Percentiles rank a stretch among this genome's conserved stretches.
phyloP scores from a whole-genome alignment of 495 filamentous ascomycete genomes.

The Sordaria brevicollis region DNA sequence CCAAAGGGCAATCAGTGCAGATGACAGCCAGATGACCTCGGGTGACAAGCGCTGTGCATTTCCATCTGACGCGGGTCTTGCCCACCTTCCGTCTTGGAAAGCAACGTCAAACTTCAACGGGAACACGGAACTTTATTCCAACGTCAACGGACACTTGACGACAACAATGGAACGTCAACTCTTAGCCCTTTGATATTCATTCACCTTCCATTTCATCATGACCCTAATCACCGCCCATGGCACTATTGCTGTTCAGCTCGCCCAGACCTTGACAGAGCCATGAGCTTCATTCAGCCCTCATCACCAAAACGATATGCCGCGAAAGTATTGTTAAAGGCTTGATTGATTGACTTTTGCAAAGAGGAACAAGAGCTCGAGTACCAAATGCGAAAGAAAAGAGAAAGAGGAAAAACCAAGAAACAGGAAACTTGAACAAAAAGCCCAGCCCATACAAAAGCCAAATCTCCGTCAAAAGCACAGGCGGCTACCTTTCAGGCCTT shows the following conservation, averaged over 20 bases:
- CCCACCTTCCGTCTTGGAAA: neutral
- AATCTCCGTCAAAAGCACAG: neutral
- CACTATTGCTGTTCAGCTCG: neutral
- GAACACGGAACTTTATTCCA: neutral
- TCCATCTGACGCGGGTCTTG: neutral
- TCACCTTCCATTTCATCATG: neutral
- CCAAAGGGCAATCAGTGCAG: neutral
- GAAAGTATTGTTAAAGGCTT: constrained; percentile 15
- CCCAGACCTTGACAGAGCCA: neutral
- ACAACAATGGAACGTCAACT: neutral
- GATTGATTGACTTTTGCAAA: constrained; percentile 26
- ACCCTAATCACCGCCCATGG: neutral
- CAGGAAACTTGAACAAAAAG: neutral
- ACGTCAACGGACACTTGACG: neutral
- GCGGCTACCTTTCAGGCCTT: neutral
- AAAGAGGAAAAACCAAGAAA: neutral
- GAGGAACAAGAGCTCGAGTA: neutral
- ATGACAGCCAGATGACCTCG: neutral
- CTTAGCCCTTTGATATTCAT: neutral
- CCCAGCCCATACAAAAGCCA: neutral
- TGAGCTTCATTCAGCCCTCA: neutral
- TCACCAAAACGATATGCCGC: neutral
- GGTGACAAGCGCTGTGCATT: neutral
- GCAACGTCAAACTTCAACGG: neutral
- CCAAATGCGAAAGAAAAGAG: constrained; percentile 3